A percentile compares a stretch with the other conserved stretches of the same genome.
phyloP scores from a whole-genome alignment of 2,329 filamentous ascomycete species.

The Chaetoscypha palmicola region DNA sequence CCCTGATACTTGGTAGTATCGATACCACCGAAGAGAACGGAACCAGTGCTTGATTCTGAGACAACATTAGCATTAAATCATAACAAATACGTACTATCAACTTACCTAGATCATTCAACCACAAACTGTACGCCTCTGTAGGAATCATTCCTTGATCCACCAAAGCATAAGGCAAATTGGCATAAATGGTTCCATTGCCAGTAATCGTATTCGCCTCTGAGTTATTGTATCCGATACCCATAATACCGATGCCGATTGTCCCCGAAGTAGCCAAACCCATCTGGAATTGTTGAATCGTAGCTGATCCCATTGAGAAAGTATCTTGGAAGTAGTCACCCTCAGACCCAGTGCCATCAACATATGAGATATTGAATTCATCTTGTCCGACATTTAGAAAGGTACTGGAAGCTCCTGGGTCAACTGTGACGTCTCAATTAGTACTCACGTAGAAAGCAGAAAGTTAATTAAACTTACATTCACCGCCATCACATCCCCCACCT shows the following conservation, averaged over 20 bases:
- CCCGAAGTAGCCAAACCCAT: slow-evolving; percentile 46
- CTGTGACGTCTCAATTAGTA: slow-evolving; percentile 32
- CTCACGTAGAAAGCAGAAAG: background rate
- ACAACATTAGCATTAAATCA: background rate
- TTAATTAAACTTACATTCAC: slow-evolving; percentile 38
- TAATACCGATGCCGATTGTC: slow-evolving; percentile 46
- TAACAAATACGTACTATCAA: slow-evolving; percentile 1
- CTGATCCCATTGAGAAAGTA: slow-evolving; percentile 44
- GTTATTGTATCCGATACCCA: slow-evolving; percentile 49
- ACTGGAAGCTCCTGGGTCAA: slow-evolving; percentile 40
- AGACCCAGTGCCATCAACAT: slow-evolving; percentile 51
- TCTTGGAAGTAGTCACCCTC: slow-evolving; percentile 53
- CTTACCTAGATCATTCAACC: slow-evolving; percentile 32
- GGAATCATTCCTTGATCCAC: slow-evolving; percentile 37
- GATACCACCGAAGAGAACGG: slow-evolving; percentile 39
- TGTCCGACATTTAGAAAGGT: slow-evolving; percentile 40
- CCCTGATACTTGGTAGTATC: slow-evolving; percentile 41
- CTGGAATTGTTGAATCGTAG: slow-evolving; percentile 44
- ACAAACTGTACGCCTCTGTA: slow-evolving; percentile 36
- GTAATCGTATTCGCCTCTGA: slow-evolving; percentile 42
- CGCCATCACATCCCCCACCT: slow-evolving; percentile 37
- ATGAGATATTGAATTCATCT: slow-evolving; percentile 50
- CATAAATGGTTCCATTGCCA: slow-evolving; percentile 35
- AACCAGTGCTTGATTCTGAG: slow-evolving; percentile 29
- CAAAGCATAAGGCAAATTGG: slow-evolving; percentile 30